Percentiles rank a stretch among this genome's conserved stretches.
Evolutionary conservation across 495 filamentous ascomycete species (phyloP).

Genomic region (Talaromyces ruber): DNA sequence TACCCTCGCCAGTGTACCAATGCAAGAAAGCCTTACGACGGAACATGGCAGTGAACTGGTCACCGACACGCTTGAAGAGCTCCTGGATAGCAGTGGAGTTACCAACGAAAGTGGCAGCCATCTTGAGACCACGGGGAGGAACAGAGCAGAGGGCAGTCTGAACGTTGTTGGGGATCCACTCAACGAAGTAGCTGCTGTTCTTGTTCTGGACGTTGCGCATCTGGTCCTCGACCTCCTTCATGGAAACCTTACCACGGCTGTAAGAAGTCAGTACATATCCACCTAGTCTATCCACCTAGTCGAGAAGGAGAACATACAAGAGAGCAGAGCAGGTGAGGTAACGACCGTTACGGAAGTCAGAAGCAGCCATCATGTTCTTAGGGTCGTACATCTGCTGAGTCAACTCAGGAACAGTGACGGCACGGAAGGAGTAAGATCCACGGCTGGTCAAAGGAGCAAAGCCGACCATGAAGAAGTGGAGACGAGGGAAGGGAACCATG

Average conservation of each 20-base stretch:
- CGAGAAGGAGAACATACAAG: constrained; percentile 43
- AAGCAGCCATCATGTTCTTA: constrained; percentile 99
- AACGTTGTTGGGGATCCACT: constrained; percentile 99
- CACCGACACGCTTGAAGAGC: constrained; percentile 99
- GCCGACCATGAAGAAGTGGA: constrained; percentile 99
- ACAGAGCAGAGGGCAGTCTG: constrained; percentile 99
- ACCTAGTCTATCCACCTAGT: background rate
- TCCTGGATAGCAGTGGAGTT: constrained; percentile 99
- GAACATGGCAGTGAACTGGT: constrained; percentile 99
- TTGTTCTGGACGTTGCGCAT: constrained; percentile 99
- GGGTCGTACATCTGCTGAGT: constrained; percentile 99
- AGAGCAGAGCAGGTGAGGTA: constrained; percentile 99
- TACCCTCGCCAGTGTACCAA: constrained; percentile 99
- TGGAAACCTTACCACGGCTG: constrained; percentile 97
- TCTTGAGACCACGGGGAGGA: constrained; percentile 94
- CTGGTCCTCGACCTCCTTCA: constrained; percentile 99
- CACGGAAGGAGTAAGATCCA: constrained; percentile 90
- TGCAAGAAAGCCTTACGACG: constrained; percentile 99
- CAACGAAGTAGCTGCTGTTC: constrained; percentile 99
- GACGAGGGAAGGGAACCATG: constrained; percentile 99
- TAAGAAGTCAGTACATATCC: constrained; percentile 20
- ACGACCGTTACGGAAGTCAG: constrained; percentile 98
- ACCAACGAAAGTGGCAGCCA: constrained; percentile 98
- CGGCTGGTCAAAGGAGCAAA: constrained; percentile 98
- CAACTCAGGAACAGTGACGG: constrained; percentile 94